Percentiles rank a stretch among this genome's conserved stretches.
Evolutionary conservation across 805 yeast species (phyloP).

Genomic region (Clavispora fructus): DNA sequence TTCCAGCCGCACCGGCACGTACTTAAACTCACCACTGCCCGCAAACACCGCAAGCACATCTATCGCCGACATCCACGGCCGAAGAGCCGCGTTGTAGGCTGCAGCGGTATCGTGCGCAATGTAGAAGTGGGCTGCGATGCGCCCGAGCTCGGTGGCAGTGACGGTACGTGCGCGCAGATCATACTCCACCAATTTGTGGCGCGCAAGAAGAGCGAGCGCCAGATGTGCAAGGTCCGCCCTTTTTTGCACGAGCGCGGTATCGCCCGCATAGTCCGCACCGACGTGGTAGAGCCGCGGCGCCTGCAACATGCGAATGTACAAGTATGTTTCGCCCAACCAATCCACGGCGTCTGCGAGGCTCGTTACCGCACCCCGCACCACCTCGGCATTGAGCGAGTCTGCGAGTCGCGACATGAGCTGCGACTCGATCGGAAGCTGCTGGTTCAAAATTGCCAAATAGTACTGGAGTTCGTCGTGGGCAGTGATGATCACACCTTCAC

Average conservation of each 20-base stretch:
- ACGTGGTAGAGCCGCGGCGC: conserved; percentile 74
- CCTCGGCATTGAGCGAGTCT: conserved; percentile 81
- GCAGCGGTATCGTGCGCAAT: conserved; percentile 71
- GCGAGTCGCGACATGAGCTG: conserved; percentile 67
- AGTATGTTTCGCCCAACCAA: conserved; percentile 79
- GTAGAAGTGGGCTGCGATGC: conserved; percentile 82
- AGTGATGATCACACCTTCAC: conserved; percentile 92
- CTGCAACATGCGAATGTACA: conserved; percentile 70
- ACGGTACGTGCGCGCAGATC: conserved; percentile 39
- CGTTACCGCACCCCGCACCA: conserved; percentile 65
- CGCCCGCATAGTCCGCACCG: conserved; percentile 55
- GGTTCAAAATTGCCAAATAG: conserved; percentile 84
- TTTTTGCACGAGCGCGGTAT: conserved; percentile 43
- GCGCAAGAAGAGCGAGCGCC: conserved; percentile 57
- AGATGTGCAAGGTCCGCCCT: conserved; percentile 71
- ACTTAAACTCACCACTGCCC: conserved; percentile 77
- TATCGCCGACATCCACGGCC: conserved; percentile 59
- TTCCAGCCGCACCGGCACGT: conserved; percentile 79
- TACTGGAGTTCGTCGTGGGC: conserved; percentile 81
- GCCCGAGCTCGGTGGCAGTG: conserved; percentile 60
- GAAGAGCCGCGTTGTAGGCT: conserved; percentile 55
- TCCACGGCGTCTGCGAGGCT: conserved; percentile 60
- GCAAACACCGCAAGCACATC: conserved; percentile 79
- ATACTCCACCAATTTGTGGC: conserved; percentile 56
- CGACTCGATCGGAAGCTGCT: conserved; percentile 89